Conservation (phyloP, 2,329 filamentous ascomycete genomes). For the Ceratocystis albifundus region DNA sequence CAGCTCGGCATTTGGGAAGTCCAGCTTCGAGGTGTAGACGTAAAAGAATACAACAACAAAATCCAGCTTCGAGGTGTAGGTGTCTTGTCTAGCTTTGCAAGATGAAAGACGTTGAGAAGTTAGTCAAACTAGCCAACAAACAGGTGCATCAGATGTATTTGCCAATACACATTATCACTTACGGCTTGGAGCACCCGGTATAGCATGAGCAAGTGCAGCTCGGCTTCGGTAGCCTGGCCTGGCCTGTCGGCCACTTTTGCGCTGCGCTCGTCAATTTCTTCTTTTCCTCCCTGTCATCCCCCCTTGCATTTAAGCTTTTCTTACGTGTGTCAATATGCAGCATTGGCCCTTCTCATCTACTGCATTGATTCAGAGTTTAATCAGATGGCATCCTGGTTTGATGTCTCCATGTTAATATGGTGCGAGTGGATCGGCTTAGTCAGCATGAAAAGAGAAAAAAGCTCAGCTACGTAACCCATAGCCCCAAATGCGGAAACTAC, state of each 20-base stretch:
- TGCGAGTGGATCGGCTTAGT: background rate
- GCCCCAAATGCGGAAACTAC: background rate
- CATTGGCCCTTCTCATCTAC: background rate
- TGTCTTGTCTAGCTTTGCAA: too few species aligned
- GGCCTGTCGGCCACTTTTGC: background rate
- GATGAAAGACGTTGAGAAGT: too few species aligned
- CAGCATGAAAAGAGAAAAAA: background rate
- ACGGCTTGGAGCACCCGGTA: background rate
- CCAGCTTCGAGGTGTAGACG: too few species aligned
- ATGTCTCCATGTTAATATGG: background rate
- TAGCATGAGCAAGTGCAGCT: background rate
- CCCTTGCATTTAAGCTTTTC: background rate
- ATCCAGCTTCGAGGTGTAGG: too few species aligned
- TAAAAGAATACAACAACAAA: too few species aligned
- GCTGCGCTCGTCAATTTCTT: background rate
- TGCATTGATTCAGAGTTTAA: conserved; percentile 1
- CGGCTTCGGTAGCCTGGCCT: background rate
- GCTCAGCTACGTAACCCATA: background rate
- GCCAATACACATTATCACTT: background rate
- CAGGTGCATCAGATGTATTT: background rate
- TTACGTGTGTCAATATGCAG: background rate
- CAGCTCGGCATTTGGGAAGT: too few species aligned
- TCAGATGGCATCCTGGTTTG: background rate
- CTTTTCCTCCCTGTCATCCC: background rate
- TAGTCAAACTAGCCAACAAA: too few species aligned